These are phyloP conservation scores for Naegleria fowleri DNA, from an alignment of 208 protist species.

Conservation along the genomic window DNA sequence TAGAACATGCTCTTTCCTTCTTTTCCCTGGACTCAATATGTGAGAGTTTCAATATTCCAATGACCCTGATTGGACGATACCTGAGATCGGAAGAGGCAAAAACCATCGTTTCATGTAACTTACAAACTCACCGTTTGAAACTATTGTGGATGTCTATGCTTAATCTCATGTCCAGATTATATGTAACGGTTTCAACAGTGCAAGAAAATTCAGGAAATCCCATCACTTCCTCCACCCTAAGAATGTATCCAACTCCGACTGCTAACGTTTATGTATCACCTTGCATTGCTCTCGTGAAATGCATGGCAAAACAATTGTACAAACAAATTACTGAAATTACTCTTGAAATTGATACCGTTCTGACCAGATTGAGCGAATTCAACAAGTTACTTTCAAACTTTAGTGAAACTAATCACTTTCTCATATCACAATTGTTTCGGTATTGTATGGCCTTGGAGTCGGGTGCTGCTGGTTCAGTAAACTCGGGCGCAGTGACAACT, in stretches of 20 bases:
- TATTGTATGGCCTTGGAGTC: not conserved
- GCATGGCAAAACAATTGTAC: not conserved
- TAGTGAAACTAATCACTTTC: not conserved
- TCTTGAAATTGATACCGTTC: not conserved
- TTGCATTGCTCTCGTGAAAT: not conserved
- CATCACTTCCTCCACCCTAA: not conserved
- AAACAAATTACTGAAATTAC: not conserved
- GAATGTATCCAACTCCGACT: not conserved
- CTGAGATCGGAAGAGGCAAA: not conserved
- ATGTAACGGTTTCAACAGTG: not conserved
- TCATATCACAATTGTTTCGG: not conserved
- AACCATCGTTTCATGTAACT: not conserved
- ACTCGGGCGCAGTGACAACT: too few species aligned
- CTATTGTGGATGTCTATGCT: not conserved
- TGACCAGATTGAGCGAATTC: not conserved
- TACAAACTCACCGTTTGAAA: not conserved
- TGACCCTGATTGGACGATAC: not conserved
- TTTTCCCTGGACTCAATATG: not conserved
- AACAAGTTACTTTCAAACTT: not conserved
- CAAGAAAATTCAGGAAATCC: not conserved
- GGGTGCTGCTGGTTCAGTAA: not conserved
- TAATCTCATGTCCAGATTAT: not conserved
- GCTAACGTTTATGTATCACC: not conserved
- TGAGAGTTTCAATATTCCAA: not conserved
- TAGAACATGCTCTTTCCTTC: not conserved